phyloP scores from a whole-genome alignment of 805 yeast species.

The Yarrowia sp. region DNA sequence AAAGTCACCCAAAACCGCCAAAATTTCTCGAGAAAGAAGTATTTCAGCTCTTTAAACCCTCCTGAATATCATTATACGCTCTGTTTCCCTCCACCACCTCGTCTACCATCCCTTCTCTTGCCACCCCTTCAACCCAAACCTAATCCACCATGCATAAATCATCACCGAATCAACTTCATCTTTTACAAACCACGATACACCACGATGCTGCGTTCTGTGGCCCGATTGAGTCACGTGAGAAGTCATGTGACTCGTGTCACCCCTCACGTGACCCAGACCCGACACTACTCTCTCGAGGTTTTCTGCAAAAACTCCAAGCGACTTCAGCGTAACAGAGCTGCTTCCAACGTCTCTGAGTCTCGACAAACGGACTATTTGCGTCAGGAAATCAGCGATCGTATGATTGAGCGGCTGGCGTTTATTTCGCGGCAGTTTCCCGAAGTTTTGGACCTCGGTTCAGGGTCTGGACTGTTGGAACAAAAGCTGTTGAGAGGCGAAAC shows the following conservation, averaged over 20 bases:
- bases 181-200: background rate
- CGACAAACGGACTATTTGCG: conserved; percentile 73
- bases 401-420: conserved; percentile 77
- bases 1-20: no score
- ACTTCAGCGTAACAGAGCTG: conserved; percentile 65
- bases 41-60: no score
- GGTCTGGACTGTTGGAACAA: conserved; percentile 68
- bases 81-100: no score
- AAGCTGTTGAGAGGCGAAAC: conserved; percentile 53
- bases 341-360: conserved; percentile 55
- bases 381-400: conserved; percentile 73
- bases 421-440: conserved; percentile 67
- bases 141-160: background rate
- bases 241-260: background rate
- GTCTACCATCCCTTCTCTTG: no score
- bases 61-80: no score
- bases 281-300: conserved; percentile 50
- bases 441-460: conserved; percentile 75
- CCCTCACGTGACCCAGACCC: background rate
- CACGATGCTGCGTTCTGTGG: conserved; percentile 3
- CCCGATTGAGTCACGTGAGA: no score
- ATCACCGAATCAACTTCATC: background rate
- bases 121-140: background rate
- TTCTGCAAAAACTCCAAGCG: conserved; percentile 70
- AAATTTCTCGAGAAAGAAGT: no score